These are phyloP conservation scores for carrot (Daucus carota) DNA, from an alignment of 129 eudicot genomes.

Conservation along the genomic window DH1_v3.0 NC_030387.2:40440001-40440500, in stretches of 20 bases:
- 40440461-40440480: too few species aligned
- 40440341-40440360: background rate
- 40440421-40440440: too few species aligned
- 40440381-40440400: too few species aligned
- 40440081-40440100: conserved; percentile 96
- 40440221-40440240: background rate
- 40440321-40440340: conserved; percentile 1
- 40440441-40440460: too few species aligned
- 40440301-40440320: conserved; percentile 19
- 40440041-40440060: conserved; percentile 95
- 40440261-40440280: conserved; percentile 22
- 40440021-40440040: conserved; percentile 82
- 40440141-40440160: conserved; percentile 48
- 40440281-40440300: conserved; percentile 12
- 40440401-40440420: too few species aligned
- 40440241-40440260: conserved; percentile 13
- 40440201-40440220: background rate
- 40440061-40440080: conserved; percentile 98
- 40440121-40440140: conserved; percentile 60
- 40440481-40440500: too few species aligned
- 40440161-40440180: conserved; percentile 56
- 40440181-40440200: conserved; percentile 63
- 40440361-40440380: too few species aligned
- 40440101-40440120: conserved; percentile 73
- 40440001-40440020: conserved; percentile 93